A percentile compares a stretch with the other conserved stretches of the same genome.
These are phyloP conservation scores for Platanthera guangdongensis DNA, from an alignment of 106 monocot genomes.

Conservation along the genomic window DNA sequence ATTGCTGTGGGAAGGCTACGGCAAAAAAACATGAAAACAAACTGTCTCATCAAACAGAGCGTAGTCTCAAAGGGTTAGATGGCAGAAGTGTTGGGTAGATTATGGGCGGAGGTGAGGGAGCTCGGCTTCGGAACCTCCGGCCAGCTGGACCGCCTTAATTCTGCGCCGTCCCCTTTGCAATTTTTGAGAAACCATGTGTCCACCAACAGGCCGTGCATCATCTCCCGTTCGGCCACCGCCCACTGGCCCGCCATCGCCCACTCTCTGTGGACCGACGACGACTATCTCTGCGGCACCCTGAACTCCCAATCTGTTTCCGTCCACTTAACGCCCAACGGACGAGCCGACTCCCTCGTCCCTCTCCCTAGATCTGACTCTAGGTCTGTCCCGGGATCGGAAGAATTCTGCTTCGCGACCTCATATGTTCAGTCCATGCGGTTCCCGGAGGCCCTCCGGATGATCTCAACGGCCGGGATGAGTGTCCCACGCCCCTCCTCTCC, in stretches of 20 bases:
- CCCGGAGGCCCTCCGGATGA: constrained; percentile 33
- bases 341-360: constrained; percentile 74
- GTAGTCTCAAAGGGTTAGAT: not conserved
- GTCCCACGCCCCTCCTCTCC: constrained; percentile 10
- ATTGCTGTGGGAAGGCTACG: too few species aligned
- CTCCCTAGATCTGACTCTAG: constrained; percentile 1
- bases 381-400: not conserved
- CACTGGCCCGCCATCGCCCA: constrained; percentile 47
- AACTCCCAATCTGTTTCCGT: constrained; percentile 46
- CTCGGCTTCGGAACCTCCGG: constrained; percentile 29
- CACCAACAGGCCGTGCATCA: constrained; percentile 59
- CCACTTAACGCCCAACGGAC: constrained; percentile 86
- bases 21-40: too few species aligned
- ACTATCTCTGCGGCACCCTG: constrained; percentile 55
- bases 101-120: constrained; percentile 67
- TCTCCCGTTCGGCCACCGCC: constrained; percentile 51
- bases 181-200: constrained; percentile 74
- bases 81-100: constrained; percentile 21
- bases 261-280: constrained; percentile 46
- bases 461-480: constrained; percentile 23
- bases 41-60: too few species aligned
- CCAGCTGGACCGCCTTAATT: constrained; percentile 34
- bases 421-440: constrained; percentile 37
- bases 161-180: constrained; percentile 49
- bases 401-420: constrained; percentile 65